Base-by-base conservation (phyloP, 768 basidiomycete genomes). In the Suillus weaverae region DNA sequence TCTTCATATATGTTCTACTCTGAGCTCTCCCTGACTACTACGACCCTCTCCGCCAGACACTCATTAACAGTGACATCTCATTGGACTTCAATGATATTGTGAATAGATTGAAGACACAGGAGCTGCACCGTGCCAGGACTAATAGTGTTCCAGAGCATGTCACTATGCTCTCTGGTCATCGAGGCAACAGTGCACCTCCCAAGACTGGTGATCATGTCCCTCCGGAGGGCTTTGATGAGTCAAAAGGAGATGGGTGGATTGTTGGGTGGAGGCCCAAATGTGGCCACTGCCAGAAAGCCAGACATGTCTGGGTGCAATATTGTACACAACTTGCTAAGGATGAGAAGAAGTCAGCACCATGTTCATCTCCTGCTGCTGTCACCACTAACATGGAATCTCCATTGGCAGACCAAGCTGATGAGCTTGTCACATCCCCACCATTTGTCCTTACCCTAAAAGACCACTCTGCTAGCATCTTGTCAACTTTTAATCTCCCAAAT, bases 401-500 rank as follows among this genome's bases (percentile, higher is more conserved):
- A 1, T 4, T 2, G 30, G 3, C 30, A 53, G 51, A 10, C 32
- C 51, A 2, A 53, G 0, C 30, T 53, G 16, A 53, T 4, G 51
- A 16, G 5, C 0, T 2, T 14, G 3, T 9, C 6, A 2, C 7
- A n/a, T 0, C 41, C 6, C 3, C 50, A 4, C 26, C 50, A 14
- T 51, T 32, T 16, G 8, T 51, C 30, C 50, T 51, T 2, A 8
- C 50, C 4, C 1, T 51, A 5, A 32, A 51, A 9, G 30, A 51
- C 0, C 50, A 51, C 16, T 18, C 50, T 4, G 50, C 50, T 18
- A 51, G 3, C 2, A 33, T 54, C 32, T 54, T 20, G 10, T 54
- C 53, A 0, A 0, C 10, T 1, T 10, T 13, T n/a, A 10, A 18
- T 20, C 7, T 10, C 0, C 30, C 51, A 0, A n/a, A 18, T 0